Evolutionary conservation across 1,139 yeast species (phyloP).

Genomic region (Debaryomycetaceae sp.): DNA sequence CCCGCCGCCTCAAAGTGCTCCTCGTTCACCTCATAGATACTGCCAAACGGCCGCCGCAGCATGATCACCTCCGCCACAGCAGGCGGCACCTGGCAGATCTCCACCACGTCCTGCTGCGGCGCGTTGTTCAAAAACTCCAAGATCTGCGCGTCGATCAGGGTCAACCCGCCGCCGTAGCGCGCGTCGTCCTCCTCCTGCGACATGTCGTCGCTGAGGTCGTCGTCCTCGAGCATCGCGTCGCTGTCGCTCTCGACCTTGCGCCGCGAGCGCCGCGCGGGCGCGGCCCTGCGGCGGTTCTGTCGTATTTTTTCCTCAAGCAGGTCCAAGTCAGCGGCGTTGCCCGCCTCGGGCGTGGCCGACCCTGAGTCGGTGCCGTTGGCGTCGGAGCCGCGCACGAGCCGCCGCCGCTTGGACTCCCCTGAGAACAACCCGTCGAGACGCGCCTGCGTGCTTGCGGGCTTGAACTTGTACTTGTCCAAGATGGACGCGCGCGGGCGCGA

Average conservation of each 20-base stretch:
- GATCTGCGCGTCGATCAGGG: constrained; percentile 57
- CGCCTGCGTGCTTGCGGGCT: constrained; percentile 15
- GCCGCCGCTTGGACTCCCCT: constrained; percentile 22
- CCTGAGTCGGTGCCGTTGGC: constrained; percentile 7
- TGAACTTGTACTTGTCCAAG: constrained; percentile 43
- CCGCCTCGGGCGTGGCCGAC: constrained; percentile 6
- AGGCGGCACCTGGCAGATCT: constrained; percentile 69
- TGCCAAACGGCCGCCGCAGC: constrained; percentile 59
- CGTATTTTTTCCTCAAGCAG: constrained; percentile 34
- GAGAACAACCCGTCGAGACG: constrained; percentile 9
- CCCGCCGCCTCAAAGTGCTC: constrained; percentile 39
- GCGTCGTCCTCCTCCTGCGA: constrained; percentile 38
- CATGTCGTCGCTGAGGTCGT: constrained; percentile 35
- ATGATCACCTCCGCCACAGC: constrained; percentile 62
- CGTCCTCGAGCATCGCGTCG: constrained; percentile 41
- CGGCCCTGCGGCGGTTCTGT: constrained; percentile 25
- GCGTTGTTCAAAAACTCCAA: constrained; percentile 78
- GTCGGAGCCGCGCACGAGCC: constrained; percentile 30
- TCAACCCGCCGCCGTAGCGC: constrained; percentile 37
- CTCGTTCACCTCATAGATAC: constrained; percentile 55
- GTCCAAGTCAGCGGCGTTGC: constrained; percentile 42
- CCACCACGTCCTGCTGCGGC: constrained; percentile 69
- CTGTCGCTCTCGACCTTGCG: constrained; percentile 24
- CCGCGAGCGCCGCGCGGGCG: constrained; percentile 10
- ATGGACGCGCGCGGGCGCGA: constrained; percentile 52